Percentiles rank a stretch among this genome's conserved stretches.
Conservation (phyloP, 192 early-diverging fungal genomes). For the Coemansia erecta region DNA sequence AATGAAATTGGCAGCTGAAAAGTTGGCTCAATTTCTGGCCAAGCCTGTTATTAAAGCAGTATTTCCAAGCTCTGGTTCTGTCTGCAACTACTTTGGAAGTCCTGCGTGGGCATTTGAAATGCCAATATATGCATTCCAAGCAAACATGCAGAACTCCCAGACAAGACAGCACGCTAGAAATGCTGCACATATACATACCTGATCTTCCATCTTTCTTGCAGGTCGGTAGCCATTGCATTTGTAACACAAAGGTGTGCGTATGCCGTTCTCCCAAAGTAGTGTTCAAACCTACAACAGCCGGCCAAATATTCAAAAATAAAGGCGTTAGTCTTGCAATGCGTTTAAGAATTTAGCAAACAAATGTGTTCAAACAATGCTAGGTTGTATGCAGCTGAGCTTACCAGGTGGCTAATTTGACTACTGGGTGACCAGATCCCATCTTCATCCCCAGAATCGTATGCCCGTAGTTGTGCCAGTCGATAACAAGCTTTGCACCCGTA, state of each 20-base stretch:
- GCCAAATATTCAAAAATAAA: background rate
- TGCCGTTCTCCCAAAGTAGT: slow-evolving; percentile 53
- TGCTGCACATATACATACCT: slow-evolving; percentile 45
- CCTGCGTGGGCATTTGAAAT: no score
- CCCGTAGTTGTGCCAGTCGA: slow-evolving; percentile 99
- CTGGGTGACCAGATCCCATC: slow-evolving; percentile 55
- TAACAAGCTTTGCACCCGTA: slow-evolving; percentile 69
- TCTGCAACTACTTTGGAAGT: no score
- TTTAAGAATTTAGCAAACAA: background rate
- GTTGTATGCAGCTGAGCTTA: slow-evolving; percentile 5
- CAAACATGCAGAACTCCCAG: background rate
- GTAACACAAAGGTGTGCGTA: slow-evolving; percentile 86
- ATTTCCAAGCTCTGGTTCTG: no score
- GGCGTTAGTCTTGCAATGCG: background rate
- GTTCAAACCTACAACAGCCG: slow-evolving; percentile 33
- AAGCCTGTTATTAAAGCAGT: no score
- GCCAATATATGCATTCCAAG: background rate
- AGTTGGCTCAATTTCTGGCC: no score
- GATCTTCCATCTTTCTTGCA: slow-evolving; percentile 62
- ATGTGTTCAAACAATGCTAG: background rate
- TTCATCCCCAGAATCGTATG: slow-evolving; percentile 78
- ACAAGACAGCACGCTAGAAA: background rate
- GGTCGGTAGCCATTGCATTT: slow-evolving; percentile 70
- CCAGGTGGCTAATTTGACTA: slow-evolving; percentile 40
- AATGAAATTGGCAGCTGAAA: no score